Base-by-base conservation (phyloP, 495 filamentous ascomycete species). In the Hypoxylon lenormandii region DNA sequence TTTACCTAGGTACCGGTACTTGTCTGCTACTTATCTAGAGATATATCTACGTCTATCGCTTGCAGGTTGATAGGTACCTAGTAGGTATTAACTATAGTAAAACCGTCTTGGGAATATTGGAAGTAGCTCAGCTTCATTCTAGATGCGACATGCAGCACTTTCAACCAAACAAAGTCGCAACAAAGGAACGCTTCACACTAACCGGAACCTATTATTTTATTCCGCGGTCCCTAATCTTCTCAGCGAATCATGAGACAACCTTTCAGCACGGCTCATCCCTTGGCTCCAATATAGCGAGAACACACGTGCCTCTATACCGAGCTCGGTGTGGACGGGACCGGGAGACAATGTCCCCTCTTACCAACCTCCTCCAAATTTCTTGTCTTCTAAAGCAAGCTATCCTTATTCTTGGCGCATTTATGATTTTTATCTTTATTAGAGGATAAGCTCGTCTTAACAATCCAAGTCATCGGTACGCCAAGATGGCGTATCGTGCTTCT, bases 301-400 rank as follows among this genome's bases (percentile, higher is more conserved):
- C 22, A 52, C 66, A 69, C 66, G 66, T 69, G 66, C 59, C 12
- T 28, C 12, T 11, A 64, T 64, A 54, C 66, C 33, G 46, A 64
- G 59, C 54, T 64, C 43, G 42, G 53, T 64, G 12, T 69, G 59
- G 59, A n/a, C 6, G 33, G 21, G 15, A 40, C 22, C 8, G 7
- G n/a, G n/a, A 46, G 43, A 21, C 21, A 3, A 13, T n/a, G 1
- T 49, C 13, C 50, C 4, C 4, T 16, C 33, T 49, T 22, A 28
- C 46, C 19, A 28, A 11, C 28, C 33, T 37, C 50, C 12, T 23
- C 12, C 19, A 49, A 26, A 28, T 15, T 49, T 28, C 46, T 49
- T 11, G 1, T n/a, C 5, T 53, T 42, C 22, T 13, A 1, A 1
- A 18, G 37, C 23, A 21, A 55, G 37, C 12, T 23, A n/a, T 43